These are phyloP conservation scores for Candolleomyces efflorescens DNA, from an alignment of 768 basidiomycete species.

Conservation along the genomic window DNA sequence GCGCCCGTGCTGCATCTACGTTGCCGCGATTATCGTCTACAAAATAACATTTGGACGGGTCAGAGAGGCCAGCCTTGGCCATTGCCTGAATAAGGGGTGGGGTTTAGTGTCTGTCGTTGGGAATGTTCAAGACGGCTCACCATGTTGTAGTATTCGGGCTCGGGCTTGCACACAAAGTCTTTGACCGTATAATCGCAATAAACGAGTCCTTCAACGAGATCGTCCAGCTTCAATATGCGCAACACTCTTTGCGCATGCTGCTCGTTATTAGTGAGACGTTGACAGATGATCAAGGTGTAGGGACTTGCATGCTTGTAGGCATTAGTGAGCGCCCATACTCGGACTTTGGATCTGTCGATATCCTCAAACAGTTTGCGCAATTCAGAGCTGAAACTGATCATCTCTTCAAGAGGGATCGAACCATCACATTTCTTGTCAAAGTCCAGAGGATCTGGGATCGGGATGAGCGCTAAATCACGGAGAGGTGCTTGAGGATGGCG, in stretches of 20 bases:
- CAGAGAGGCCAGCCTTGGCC: constrained; percentile 50
- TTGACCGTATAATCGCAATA: constrained; percentile 72
- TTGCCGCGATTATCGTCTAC: constrained; percentile 75
- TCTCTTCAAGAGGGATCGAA: constrained; percentile 74
- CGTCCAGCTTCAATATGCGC: constrained; percentile 63
- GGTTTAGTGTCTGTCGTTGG: no score
- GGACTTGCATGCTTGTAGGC: constrained; percentile 65
- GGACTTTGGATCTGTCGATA: constrained; percentile 69
- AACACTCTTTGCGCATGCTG: constrained; percentile 84
- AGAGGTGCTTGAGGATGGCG: constrained; percentile 1
- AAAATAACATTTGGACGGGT: constrained; percentile 72
- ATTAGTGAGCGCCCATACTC: constrained; percentile 87
- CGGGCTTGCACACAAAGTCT: constrained; percentile 79
- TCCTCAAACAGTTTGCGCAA: constrained; percentile 70
- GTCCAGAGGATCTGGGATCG: constrained; percentile 63
- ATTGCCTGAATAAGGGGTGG: constrained; percentile 48
- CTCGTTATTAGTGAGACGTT: not conserved
- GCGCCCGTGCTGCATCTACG: constrained; percentile 56
- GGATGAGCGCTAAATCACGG: constrained; percentile 1
- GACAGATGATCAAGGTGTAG: not conserved
- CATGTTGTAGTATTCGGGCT: constrained; percentile 62
- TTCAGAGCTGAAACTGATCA: constrained; percentile 61
- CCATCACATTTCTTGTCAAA: constrained; percentile 85
- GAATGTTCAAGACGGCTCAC: constrained; percentile 27
- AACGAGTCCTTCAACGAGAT: constrained; percentile 71